Base-by-base conservation (phyloP, 352 stramenopile species). In the Globisporangium lucens region DNA sequence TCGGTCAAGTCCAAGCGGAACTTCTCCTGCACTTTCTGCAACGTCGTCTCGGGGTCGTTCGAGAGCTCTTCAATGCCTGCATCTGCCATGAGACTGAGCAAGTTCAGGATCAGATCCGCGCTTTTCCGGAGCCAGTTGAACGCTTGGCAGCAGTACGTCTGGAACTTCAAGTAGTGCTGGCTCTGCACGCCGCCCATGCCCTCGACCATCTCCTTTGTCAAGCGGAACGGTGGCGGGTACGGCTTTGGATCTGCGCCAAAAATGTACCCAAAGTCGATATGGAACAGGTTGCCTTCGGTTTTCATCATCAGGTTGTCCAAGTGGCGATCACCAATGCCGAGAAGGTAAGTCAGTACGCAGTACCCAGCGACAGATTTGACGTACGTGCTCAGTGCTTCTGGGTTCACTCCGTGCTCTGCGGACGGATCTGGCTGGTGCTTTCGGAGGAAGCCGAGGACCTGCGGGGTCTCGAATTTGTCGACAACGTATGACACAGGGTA, bases 241-340 rank as follows among this genome's bases (percentile, higher is more conserved):
- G 97, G 97, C 76, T 99, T 99, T 0, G 98, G 98, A 71, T 99
- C 98, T 35, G 93, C 87, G 52, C 98, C 98, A 71, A 99, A 99
- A 66, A 99, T 98, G 77, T 99, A 99, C 35, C 97, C 97, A 79
- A 99, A 99, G 81, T 99, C 98, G 77, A 99, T 99, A 75, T 99
- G 98, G 81, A 99, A 99, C 52, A 99, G 86, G 70, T 99, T 89
- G 20, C 98, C 98, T 67, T 91, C 85, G 3, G 90, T 87, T 62
- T 93, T 95, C 69, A 99, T 94, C 97, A 99, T 98, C 65, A 99
- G 87, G 77, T 99, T 99, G 75, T 99, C 98, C 65, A 99, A 87
- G 77, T 99, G 98, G 9, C 98, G 87, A 87, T 99, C 98, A 35
- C 98, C 98, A 68, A 99, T 98, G 36, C 97, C 97, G 13, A 99